phyloP scores from a whole-genome alignment of 2,329 filamentous ascomycete species.

The Mycosphaerella sp. region DNA sequence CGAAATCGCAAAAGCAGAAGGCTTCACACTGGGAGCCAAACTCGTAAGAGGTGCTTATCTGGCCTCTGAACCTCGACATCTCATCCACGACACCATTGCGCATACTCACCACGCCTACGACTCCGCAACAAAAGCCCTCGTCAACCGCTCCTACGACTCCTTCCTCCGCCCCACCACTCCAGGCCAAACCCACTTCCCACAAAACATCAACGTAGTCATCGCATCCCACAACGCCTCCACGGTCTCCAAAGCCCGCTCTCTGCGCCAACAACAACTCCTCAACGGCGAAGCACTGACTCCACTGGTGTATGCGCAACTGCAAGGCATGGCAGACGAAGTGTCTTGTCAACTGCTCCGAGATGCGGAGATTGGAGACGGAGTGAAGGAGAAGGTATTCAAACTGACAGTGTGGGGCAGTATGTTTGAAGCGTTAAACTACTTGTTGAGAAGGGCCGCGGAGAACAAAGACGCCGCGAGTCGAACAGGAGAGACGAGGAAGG shows the following conservation, averaged over 20 bases:
- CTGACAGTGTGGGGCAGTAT: slow-evolving; percentile 53
- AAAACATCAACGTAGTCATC: slow-evolving; percentile 57
- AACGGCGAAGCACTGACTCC: slow-evolving; percentile 41
- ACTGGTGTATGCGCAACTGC: slow-evolving; percentile 68
- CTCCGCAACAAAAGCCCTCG: slow-evolving; percentile 59
- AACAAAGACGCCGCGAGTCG: slow-evolving; percentile 56
- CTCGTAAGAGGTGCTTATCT: slow-evolving; percentile 55
- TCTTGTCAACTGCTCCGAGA: slow-evolving; percentile 52
- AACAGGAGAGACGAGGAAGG: slow-evolving; percentile 47
- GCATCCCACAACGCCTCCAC: slow-evolving; percentile 78
- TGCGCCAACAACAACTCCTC: slow-evolving; percentile 44
- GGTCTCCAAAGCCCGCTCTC: slow-evolving; percentile 50
- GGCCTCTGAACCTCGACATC: slow-evolving; percentile 42
- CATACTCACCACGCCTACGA: slow-evolving; percentile 62
- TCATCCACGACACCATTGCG: slow-evolving; percentile 51
- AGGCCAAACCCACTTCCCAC: slow-evolving; percentile 32
- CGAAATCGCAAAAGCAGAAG: slow-evolving; percentile 39
- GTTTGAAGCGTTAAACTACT: slow-evolving; percentile 73
- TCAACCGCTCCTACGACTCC: slow-evolving; percentile 57
- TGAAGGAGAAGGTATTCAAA: slow-evolving; percentile 48
- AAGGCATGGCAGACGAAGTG: slow-evolving; percentile 95
- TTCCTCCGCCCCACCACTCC: slow-evolving; percentile 43
- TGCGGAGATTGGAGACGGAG: slow-evolving; percentile 36
- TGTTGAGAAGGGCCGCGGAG: slow-evolving; percentile 53
- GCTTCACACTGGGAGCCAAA: slow-evolving; percentile 52